Evolutionary conservation across 495 filamentous ascomycete species (phyloP).

Genomic region (Penicillium chermesinum): DNA sequence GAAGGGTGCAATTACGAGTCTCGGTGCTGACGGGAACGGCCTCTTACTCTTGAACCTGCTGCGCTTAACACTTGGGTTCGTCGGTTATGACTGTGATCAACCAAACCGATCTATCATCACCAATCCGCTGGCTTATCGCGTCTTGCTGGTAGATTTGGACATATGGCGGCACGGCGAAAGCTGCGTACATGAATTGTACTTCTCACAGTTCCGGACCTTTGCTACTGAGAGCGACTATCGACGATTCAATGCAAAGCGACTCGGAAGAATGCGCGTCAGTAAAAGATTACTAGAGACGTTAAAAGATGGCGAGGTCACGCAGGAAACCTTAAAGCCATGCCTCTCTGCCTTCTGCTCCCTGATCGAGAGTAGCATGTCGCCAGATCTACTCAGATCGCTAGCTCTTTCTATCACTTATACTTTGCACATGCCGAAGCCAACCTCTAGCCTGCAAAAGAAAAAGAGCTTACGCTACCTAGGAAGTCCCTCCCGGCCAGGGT

Average conservation of each 20-base stretch:
- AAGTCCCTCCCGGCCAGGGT: constrained; percentile 21
- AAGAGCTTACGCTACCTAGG: constrained; percentile 45
- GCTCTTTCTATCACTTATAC: constrained; percentile 91
- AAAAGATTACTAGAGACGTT: constrained; percentile 85
- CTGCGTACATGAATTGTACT: constrained; percentile 78
- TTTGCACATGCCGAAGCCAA: constrained; percentile 60
- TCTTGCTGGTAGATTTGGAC: constrained; percentile 87
- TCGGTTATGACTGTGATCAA: constrained; percentile 73
- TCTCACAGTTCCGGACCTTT: constrained; percentile 84
- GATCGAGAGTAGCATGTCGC: constrained; percentile 70
- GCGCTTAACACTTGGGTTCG: constrained; percentile 71
- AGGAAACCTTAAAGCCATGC: constrained; percentile 66
- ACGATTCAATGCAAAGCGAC: constrained; percentile 80
- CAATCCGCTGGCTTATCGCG: constrained; percentile 88
- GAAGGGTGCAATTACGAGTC: constrained; percentile 33
- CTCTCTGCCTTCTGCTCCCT: constrained; percentile 70
- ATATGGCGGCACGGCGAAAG: constrained; percentile 76
- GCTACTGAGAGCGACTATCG: constrained; percentile 80
- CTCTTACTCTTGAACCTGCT: constrained; percentile 66
- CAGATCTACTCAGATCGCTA: constrained; percentile 78
- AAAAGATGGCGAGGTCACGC: constrained; percentile 72
- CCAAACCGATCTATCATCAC: constrained; percentile 86
- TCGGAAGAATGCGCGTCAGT: constrained; percentile 89
- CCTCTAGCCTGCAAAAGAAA: constrained; percentile 42
- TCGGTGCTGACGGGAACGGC: constrained; percentile 48